Evolutionary conservation across 352 stramenopile genomes (phyloP), one percentile per base, ranked within the genome.

Genomic region (Globisporangium yorkense): DNA sequence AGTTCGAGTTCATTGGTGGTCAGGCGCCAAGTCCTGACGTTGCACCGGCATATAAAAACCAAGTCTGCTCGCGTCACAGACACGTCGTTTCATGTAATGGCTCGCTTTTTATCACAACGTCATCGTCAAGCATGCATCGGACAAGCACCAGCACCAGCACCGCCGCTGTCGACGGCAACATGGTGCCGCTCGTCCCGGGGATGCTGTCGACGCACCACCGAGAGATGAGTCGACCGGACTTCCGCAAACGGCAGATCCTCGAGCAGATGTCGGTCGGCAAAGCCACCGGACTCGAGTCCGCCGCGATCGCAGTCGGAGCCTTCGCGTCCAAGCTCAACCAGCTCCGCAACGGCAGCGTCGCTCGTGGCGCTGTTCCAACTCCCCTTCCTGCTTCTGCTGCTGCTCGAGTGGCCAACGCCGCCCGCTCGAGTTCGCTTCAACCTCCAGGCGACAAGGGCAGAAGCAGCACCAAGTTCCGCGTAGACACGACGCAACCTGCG

Each of bases 211-310:
- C 66, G 2, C 70, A 88, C 40, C 66, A 74, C 24, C 68, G 76
- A 4, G 70, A 83, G 54, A 73, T 70, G 53, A 54, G 48, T 50
- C 74, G 72, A 43, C 48, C 64, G 31, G 55, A 86, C 70, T 91
- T 88, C 59, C 77, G 75, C 51, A 77, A 77, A 35, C 69, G 71
- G 18, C 78, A 91, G 46, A 54, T 86, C 4, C 63, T 91, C n/a
- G 67, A 87, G 61, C 72, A 77, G 40, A 88, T 91, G 78, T 65
- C 64, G 8, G 35, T 77, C 2, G 80, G 80, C 46, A 83, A 86
- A 64, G 56, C 52, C 27, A 51, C 56, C 20, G 54, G 51, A 12
- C 13, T 54, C 4, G 50, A 41, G 15, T 27, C 51, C 13, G 62
- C 61, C 29, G 12, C 56, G 16, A 3, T 31, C 37, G 6, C 40